These are phyloP conservation scores for Neohortaea acidophila DNA, from an alignment of 495 filamentous ascomycete species.

Conservation along the genomic window DNA sequence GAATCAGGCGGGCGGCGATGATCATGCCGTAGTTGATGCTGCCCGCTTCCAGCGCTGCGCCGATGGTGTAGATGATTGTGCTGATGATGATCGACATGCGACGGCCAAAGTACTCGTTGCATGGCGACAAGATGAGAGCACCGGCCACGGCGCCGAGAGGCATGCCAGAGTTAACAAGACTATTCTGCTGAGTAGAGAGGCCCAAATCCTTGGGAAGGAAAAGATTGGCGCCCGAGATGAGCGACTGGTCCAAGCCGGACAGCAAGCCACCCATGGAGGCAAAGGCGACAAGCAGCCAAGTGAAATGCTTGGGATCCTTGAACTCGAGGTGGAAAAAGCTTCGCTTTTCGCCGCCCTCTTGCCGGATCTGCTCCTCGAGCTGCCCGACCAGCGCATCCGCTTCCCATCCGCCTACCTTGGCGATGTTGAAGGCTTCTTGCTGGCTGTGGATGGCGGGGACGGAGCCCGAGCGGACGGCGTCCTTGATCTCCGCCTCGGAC, in stretches of 20 bases:
- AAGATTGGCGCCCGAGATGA: slow-evolving; percentile 46
- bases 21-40: slow-evolving; percentile 46
- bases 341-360: slow-evolving; percentile 20
- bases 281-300: slow-evolving; percentile 46
- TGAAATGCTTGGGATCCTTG: slow-evolving; percentile 35
- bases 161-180: slow-evolving; percentile 43
- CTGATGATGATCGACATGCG: slow-evolving; percentile 45
- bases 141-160: slow-evolving; percentile 46
- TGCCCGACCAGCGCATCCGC: slow-evolving; percentile 19
- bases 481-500: slow-evolving; percentile 7
- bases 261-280: slow-evolving; percentile 48
- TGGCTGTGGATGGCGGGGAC: slow-evolving; percentile 5
- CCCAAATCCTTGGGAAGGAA: slow-evolving; percentile 36
- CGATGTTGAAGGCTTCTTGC: slow-evolving; percentile 12
- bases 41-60: slow-evolving; percentile 44
- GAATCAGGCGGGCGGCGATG: slow-evolving; percentile 41
- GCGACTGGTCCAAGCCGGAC: slow-evolving; percentile 45
- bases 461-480: slow-evolving; percentile 11
- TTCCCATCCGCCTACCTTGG: slow-evolving; percentile 18
- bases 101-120: slow-evolving; percentile 43
- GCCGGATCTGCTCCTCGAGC: slow-evolving; percentile 16
- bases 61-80: slow-evolving; percentile 42
- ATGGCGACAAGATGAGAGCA: slow-evolving; percentile 40
- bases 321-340: slow-evolving; percentile 25
- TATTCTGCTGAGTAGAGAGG: slow-evolving; percentile 32